These are phyloP conservation scores for Mucor mucedo DNA, from an alignment of 371 early-diverging fungal genomes.

Conservation along the genomic window DNA sequence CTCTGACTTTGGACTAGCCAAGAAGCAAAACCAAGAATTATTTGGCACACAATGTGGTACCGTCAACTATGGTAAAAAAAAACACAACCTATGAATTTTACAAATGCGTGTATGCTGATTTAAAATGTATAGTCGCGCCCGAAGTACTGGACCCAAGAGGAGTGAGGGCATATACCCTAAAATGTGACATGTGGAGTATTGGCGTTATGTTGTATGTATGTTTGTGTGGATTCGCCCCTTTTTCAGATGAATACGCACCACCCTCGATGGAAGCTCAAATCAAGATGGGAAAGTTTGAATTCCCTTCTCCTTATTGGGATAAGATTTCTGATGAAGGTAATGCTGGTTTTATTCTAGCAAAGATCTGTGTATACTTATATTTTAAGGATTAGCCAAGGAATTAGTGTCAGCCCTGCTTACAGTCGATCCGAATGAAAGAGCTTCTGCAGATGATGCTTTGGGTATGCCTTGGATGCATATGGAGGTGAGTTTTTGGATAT, in stretches of 20 bases:
- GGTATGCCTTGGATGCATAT: conserved; percentile 26
- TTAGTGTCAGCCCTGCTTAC: conserved; percentile 63
- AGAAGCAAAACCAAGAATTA: conserved; percentile 64
- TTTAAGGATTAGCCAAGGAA: conserved; percentile 53
- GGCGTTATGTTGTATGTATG: conserved; percentile 99
- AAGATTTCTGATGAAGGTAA: conserved; percentile 71
- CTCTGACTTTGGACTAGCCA: conserved; percentile 95
- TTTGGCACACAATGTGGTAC: conserved; percentile 93
- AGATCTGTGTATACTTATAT: not conserved
- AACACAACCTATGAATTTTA: not conserved
- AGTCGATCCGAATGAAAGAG: conserved; percentile 52
- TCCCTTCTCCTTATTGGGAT: conserved; percentile 87
- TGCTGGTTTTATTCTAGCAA: not conserved
- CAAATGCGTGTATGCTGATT: too few species aligned
- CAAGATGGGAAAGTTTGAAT: conserved; percentile 76
- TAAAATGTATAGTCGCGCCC: conserved; percentile 73
- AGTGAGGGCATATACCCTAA: conserved; percentile 76
- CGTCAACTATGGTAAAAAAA: conserved; percentile 84
- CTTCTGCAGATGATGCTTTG: conserved; percentile 52
- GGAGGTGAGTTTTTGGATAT: conserved; percentile 18
- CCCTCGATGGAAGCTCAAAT: conserved; percentile 67
- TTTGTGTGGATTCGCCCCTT: conserved; percentile 96
- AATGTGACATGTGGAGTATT: conserved; percentile 98
- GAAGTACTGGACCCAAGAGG: conserved; percentile 82
- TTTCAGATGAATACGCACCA: conserved; percentile 53